These are phyloP conservation scores for Irpex rosettiformis DNA, from an alignment of 1,284 basidiomycete species.

Conservation along the genomic window DNA sequence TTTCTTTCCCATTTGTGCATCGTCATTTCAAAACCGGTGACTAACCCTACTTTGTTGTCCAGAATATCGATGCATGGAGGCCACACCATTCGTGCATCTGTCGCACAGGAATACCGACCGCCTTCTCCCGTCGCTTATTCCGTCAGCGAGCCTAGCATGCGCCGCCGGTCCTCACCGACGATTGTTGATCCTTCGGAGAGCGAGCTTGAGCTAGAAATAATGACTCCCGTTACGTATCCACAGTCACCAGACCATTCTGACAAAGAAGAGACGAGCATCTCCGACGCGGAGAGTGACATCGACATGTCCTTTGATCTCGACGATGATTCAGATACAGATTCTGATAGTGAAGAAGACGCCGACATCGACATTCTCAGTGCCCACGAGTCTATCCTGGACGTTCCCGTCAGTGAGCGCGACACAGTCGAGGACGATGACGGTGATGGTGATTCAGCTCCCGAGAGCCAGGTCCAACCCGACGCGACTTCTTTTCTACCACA, in stretches of 20 bases:
- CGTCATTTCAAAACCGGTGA: background rate
- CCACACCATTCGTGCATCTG: constrained; percentile 8
- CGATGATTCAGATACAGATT: background rate
- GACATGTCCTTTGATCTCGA: constrained; percentile 7
- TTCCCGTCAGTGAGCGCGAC: background rate
- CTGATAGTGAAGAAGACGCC: constrained; percentile 1
- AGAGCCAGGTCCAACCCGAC: background rate
- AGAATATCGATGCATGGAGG: constrained; percentile 4
- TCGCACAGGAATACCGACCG: constrained; percentile 4
- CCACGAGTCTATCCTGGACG: constrained; percentile 13
- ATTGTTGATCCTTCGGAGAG: background rate
- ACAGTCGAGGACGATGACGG: background rate
- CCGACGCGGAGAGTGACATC: constrained; percentile 12
- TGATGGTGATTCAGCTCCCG: background rate
- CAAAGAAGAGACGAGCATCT: constrained; percentile 4
- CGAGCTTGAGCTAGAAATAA: constrained; percentile 12
- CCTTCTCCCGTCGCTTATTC: background rate
- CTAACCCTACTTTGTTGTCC: constrained; percentile 4
- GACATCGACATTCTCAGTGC: background rate
- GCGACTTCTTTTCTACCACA: background rate
- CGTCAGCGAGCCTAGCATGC: background rate
- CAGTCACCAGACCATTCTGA: constrained; percentile 1
- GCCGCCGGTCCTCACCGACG: background rate
- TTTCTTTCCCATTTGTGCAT: background rate
- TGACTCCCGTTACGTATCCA: constrained; percentile 11